phyloP scores from a whole-genome alignment of 2,329 filamentous ascomycete genomes.

The Lasiodiplodia theobromae region DNA sequence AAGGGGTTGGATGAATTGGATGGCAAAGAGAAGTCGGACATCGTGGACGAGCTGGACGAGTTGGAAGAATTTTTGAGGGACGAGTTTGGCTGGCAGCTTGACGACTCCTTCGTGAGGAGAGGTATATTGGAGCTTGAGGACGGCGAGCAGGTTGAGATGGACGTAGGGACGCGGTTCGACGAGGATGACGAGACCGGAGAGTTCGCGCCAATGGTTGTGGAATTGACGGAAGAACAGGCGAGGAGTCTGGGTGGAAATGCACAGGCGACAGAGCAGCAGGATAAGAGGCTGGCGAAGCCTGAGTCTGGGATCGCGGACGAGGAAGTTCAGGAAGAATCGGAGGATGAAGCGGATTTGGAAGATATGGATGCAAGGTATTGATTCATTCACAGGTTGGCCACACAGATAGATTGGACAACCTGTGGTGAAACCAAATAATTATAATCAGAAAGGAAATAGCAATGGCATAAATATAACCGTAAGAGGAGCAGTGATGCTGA shows the following conservation, averaged over 20 bases:
- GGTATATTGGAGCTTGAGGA: slow-evolving; percentile 69
- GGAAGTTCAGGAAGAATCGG: slow-evolving; percentile 42
- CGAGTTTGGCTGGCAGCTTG: slow-evolving; percentile 66
- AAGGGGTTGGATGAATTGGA: slow-evolving; percentile 58
- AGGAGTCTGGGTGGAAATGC: slow-evolving; percentile 41
- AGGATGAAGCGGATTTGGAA: slow-evolving; percentile 48
- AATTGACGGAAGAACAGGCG: slow-evolving; percentile 55
- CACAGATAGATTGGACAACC: neutral
- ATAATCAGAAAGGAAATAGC: neutral
- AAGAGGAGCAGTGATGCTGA: neutral
- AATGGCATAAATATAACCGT: neutral
- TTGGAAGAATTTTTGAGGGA: slow-evolving; percentile 62
- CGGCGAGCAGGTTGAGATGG: slow-evolving; percentile 68
- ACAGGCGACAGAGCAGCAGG: slow-evolving; percentile 41
- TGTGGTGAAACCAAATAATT: neutral
- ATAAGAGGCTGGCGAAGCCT: slow-evolving; percentile 43
- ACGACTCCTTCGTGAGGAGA: slow-evolving; percentile 60
- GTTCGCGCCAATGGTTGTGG: slow-evolving; percentile 68
- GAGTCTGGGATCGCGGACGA: slow-evolving; percentile 31
- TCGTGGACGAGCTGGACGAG: slow-evolving; percentile 62
- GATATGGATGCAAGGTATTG: slow-evolving; percentile 50
- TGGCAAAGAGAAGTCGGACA: slow-evolving; percentile 49
- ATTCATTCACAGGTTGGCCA: neutral
- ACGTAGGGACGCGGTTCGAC: slow-evolving; percentile 57
- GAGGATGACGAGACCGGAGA: slow-evolving; percentile 70